Evolutionary conservation across 768 basidiomycete species (phyloP), one percentile per base, ranked within the genome.

Genomic region (Suillus tomentosus): DNA sequence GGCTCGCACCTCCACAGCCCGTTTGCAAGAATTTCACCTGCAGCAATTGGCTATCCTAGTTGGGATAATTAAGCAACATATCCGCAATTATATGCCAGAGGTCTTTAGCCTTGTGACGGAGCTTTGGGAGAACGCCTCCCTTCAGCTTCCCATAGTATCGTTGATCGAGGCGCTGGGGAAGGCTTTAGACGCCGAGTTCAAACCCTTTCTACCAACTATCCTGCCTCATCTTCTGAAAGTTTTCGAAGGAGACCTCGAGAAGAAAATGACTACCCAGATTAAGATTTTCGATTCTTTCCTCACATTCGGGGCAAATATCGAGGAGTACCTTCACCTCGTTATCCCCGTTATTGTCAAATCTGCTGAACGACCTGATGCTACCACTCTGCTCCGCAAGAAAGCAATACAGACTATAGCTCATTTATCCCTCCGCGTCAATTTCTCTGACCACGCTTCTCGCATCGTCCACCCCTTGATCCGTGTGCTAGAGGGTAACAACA

Each of bases 311-410:
- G 84, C 92, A 3, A 98, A 96, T 74, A 91, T 99, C 65, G 97
- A 99, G 74, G 97, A 99, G 74, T 99, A 98, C 76, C 82, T 99
- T 17, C 96, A 99, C 76, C 88, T 99, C 45, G 91, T 98, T 66
- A 91, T 99, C 59, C 97, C 97, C 0, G 89, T 96, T 68, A 94
- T 99, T 65, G 90, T 98, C 62, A 90, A 87, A 73, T 88, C 94
- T 6, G 96, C 95, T 67, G 97, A 99, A 73, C 84, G 92, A 42
- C 76, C 85, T 1, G 94, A 95, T 65, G 88, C 86, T 7, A 85
- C 88, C 2, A 85, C 85, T 2, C 77, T 85, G 13, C 79, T 99
- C 57, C 88, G 96, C 51, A 94, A 94, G 77, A 86, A 89, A 57
- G 96, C 96, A 0, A 90, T 99, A 50, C 89, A 92, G 66, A 96